Evolutionary conservation across 2,329 filamentous ascomycete genomes (phyloP), one percentile per base, ranked within the genome.

Genomic region (Thelonectria discophora): DNA sequence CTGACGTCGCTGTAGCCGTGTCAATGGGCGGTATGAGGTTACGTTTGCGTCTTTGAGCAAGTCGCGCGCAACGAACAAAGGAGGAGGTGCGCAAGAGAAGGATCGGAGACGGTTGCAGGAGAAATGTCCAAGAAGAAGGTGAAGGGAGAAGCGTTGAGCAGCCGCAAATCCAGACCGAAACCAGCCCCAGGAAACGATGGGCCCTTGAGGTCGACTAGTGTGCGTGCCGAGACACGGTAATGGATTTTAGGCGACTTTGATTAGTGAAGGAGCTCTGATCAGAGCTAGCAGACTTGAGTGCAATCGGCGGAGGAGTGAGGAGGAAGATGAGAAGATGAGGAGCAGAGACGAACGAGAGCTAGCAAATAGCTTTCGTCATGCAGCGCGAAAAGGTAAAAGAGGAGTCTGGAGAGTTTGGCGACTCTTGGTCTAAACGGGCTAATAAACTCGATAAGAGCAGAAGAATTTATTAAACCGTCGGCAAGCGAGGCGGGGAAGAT

Each of bases 181-280:
- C 27, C 49, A 46, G 39, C 50, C 55, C 59, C 49, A 49, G 58
- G 15, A 54, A 32, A 39, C 48, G 42, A 52, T 32, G 40, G 48
- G 34, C 17, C 32, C 30, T 27, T 20, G 17, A 37, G 40, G 42
- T 34, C 39, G 42, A 47, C 58, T 62, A 59, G 56, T 57, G 56
- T 56, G 34, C 10, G 11, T 63, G 49, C 53, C 60, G 57, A 49
- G 60, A 65, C 60, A 52, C 58, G 50, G 18, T 45, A 51, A 50
- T 49, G 47, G 10, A n/a, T 57, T 49, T 55, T 61, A 61, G 58
- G 50, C 48, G 21, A 45, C 43, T 56, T 39, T 10, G 46, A 60
- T 56, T 43, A 51, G 42, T 11, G 34, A n/a, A 54, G 53, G 12
- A 21, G 37, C 40, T 48, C 34, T 42, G 37, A 43, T 21, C 37